Percentiles rank a stretch among this genome's conserved stretches.
phyloP scores from a whole-genome alignment of 192 early-diverging fungal genomes.

The Backusella psychrophila region DNA sequence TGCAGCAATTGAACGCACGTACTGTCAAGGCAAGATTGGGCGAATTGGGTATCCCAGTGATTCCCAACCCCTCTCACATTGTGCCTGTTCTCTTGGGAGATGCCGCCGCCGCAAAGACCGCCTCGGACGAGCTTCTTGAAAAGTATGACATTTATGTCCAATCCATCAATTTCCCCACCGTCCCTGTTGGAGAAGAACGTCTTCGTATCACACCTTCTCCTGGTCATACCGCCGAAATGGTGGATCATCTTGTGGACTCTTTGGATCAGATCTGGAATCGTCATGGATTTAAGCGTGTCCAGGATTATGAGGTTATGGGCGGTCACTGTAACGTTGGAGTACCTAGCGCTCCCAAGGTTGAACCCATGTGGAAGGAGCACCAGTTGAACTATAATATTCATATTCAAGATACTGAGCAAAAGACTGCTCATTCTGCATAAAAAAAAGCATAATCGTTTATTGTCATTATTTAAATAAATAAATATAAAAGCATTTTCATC shows the following conservation, averaged over 20 bases:
- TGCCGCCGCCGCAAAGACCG: conserved; percentile 88
- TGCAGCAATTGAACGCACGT: conserved; percentile 92
- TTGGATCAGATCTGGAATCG: conserved; percentile 85
- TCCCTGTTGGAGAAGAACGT: conserved; percentile 90
- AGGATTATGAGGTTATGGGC: conserved; percentile 82
- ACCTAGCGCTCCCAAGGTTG: conserved; percentile 32
- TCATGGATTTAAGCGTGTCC: conserved; percentile 77
- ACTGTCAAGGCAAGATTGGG: conserved; percentile 79
- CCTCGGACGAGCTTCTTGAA: conserved; percentile 87
- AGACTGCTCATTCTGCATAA: neutral
- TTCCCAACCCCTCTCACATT: conserved; percentile 98
- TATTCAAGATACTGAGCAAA: neutral
- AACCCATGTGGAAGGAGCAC: conserved; percentile 57
- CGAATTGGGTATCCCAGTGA: conserved; percentile 88
- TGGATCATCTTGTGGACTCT: conserved; percentile 78
- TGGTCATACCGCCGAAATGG: conserved; percentile 81
- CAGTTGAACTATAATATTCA: conserved; percentile 35
- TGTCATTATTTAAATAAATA: neutral
- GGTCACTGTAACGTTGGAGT: conserved; percentile 85
- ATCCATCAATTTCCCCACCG: conserved; percentile 97
- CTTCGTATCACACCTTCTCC: conserved; percentile 97
- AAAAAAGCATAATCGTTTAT: neutral
- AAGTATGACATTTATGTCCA: conserved; percentile 96
- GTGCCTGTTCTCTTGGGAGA: conserved; percentile 98
- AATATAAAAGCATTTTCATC: neutral